Conservation (phyloP, 2,329 filamentous ascomycete genomes). For the Aspergillus costaricaensis region DNA sequence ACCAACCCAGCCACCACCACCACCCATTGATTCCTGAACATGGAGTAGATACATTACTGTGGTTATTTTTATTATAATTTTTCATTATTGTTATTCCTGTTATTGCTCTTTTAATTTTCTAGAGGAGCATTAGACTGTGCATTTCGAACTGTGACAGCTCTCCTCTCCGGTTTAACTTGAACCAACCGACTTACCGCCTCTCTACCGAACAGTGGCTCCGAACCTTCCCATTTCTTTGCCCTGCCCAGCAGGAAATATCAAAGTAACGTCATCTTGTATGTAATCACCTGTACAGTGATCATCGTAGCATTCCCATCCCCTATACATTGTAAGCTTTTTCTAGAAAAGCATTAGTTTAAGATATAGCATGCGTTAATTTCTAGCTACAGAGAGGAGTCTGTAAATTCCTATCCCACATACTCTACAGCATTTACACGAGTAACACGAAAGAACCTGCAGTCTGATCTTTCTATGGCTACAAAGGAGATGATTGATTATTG, state of each 20-base stretch:
- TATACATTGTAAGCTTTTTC: neutral
- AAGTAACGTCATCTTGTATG: neutral
- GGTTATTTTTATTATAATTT: too few relatives aligned
- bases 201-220: neutral
- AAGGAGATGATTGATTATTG: constrained; percentile 49
- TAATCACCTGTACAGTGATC: neutral
- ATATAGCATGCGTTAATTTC: too few relatives aligned
- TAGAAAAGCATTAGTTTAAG: too few relatives aligned
- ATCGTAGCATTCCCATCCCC: neutral
- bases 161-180: neutral
- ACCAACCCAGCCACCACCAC: neutral
- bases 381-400: neutral
- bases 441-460: constrained; percentile 22
- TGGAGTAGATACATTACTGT: too few relatives aligned
- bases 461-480: constrained; percentile 42
- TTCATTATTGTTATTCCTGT: too few relatives aligned
- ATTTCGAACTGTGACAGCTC: neutral
- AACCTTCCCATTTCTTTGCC: too few relatives aligned
- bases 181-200: neutral
- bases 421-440: neutral
- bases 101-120: too few relatives aligned
- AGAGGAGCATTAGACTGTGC: too few relatives aligned
- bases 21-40: neutral
- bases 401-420: neutral
- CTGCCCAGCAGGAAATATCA: too few relatives aligned